These are phyloP conservation scores for Acarospora socialis DNA, from an alignment of 2,329 filamentous ascomycete species.

Conservation along the genomic window DNA sequence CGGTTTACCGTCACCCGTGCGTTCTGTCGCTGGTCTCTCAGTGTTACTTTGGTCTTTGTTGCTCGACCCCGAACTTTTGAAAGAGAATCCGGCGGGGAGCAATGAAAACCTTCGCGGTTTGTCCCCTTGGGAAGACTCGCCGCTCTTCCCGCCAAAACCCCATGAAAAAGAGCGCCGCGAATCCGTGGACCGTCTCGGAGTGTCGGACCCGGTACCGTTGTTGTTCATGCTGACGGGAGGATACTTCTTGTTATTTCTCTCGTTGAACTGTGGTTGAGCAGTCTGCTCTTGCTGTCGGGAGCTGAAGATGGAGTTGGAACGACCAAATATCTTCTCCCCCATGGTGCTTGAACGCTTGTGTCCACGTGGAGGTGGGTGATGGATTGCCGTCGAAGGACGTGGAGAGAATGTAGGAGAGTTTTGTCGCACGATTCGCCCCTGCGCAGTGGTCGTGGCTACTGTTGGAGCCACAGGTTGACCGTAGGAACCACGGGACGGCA, in stretches of 20 bases:
- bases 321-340: slow-evolving; percentile 70
- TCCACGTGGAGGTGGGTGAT: slow-evolving; percentile 42
- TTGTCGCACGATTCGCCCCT: slow-evolving; percentile 74
- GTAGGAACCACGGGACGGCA: slow-evolving; percentile 68
- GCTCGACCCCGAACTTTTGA: slow-evolving; percentile 19
- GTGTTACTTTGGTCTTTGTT: slow-evolving; percentile 22
- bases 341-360: slow-evolving; percentile 68
- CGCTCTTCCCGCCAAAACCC: slow-evolving; percentile 25
- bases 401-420: slow-evolving; percentile 43
- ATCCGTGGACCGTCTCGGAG: slow-evolving; percentile 32
- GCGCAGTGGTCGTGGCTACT: slow-evolving; percentile 74
- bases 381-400: slow-evolving; percentile 42
- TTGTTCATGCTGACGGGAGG: slow-evolving; percentile 80
- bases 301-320: slow-evolving; percentile 71
- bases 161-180: slow-evolving; percentile 35
- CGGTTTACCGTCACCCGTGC: too few species aligned
- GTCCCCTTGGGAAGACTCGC: slow-evolving; percentile 20
- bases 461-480: slow-evolving; percentile 77
- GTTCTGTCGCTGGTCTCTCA: too few species aligned
- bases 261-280: slow-evolving; percentile 26
- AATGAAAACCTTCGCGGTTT: slow-evolving; percentile 36
- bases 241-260: slow-evolving; percentile 52
- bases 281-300: slow-evolving; percentile 28
- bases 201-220: slow-evolving; percentile 9
- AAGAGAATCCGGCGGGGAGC: slow-evolving; percentile 34